Percentiles rank a stretch among this genome's conserved stretches.
Conservation (phyloP, 2,329 filamentous ascomycete species). For the Alternaria gansuensis region DNA sequence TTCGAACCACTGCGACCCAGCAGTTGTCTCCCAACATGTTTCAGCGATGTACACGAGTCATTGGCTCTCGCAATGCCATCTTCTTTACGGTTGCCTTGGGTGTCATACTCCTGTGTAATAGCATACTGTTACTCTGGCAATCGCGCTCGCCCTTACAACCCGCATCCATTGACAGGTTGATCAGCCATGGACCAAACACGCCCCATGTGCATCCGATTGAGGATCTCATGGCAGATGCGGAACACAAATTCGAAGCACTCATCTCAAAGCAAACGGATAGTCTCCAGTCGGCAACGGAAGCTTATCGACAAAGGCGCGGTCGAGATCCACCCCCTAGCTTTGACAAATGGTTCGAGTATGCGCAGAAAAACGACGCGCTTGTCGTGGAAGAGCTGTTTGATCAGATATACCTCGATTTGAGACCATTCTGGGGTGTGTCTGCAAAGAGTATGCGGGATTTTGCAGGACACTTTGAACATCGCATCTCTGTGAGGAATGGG, state of each 20-base stretch:
- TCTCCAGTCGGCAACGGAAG: constrained; percentile 52
- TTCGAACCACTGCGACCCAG: background rate
- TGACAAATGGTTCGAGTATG: constrained; percentile 59
- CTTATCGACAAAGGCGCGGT: constrained; percentile 57
- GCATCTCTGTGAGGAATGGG: constrained; percentile 55
- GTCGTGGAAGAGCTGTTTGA: constrained; percentile 63
- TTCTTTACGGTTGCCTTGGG: constrained; percentile 65
- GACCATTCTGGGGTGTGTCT: constrained; percentile 60
- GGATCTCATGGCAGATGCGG: constrained; percentile 47
- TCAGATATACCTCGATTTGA: constrained; percentile 61
- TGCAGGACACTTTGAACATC: constrained; percentile 51
- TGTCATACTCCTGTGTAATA: constrained; percentile 69
- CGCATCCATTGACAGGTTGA: background rate
- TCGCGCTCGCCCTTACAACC: constrained; percentile 2
- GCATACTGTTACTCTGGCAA: constrained; percentile 27
- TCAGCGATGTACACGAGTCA: background rate
- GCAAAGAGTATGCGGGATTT: constrained; percentile 55
- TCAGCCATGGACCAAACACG: background rate
- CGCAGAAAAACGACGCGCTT: constrained; percentile 53
- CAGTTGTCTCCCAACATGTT: constrained; percentile 1
- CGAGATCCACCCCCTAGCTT: constrained; percentile 62
- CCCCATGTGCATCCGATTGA: constrained; percentile 52
- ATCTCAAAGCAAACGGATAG: constrained; percentile 51
- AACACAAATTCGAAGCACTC: constrained; percentile 42
- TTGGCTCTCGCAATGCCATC: constrained; percentile 61